These are phyloP conservation scores for Phaffomyces thermotolerans DNA, from an alignment of 805 yeast genomes.

Conservation along the genomic window DNA sequence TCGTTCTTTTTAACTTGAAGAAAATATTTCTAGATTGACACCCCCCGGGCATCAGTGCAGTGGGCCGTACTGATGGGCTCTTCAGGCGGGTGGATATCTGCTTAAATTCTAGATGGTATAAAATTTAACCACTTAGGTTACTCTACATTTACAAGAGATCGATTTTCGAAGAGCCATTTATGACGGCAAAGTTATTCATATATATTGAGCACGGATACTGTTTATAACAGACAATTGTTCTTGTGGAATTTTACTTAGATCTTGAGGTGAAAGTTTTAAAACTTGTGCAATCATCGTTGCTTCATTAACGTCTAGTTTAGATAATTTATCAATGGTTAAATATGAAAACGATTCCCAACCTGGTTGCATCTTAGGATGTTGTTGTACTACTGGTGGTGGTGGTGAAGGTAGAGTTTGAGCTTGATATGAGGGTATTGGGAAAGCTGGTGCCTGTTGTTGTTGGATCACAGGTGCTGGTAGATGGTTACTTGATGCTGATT, in stretches of 20 bases:
- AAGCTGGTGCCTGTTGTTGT: background rate
- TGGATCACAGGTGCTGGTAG: background rate
- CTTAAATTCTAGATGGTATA: too few relatives aligned
- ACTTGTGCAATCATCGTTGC: constrained; percentile 9
- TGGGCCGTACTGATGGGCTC: too few relatives aligned
- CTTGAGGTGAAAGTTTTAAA: constrained; percentile 5
- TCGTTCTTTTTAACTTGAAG: too few relatives aligned
- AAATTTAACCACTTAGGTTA: too few relatives aligned
- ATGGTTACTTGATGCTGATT: background rate
- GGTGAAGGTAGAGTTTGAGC: background rate
- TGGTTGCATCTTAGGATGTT: constrained; percentile 3
- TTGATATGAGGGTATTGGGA: background rate
- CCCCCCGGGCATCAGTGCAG: too few relatives aligned
- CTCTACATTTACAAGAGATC: too few relatives aligned
- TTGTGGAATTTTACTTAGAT: constrained; percentile 2
- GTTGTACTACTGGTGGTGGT: background rate
- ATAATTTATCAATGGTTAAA: constrained; percentile 5
- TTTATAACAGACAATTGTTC: constrained; percentile 4
- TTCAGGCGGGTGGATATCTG: too few relatives aligned
- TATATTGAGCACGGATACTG: constrained; percentile 3
- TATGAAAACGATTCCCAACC: constrained; percentile 9
- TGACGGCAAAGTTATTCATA: background rate
- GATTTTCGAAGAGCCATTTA: too few relatives aligned
- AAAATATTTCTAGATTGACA: background rate
- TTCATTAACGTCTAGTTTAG: constrained; percentile 1